Conservation (phyloP, 2,329 filamentous ascomycete genomes). For the Macrophomina phaseolina region DNA sequence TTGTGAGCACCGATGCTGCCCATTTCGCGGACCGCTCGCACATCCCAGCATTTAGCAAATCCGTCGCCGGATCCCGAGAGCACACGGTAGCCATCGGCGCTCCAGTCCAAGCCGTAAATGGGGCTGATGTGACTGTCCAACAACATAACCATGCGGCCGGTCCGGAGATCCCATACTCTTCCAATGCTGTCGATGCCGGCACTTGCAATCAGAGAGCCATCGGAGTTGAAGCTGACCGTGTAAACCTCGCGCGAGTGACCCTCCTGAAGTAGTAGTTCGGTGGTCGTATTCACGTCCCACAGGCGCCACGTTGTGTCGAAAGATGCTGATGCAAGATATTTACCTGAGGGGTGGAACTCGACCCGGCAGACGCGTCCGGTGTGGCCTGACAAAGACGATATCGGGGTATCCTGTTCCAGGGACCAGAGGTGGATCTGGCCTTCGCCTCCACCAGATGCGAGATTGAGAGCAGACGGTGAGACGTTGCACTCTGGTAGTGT, state of each 20-base stretch:
- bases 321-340: conserved; percentile 88
- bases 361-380: conserved; percentile 86
- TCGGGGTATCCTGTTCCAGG: conserved; percentile 80
- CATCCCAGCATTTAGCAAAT: conserved; percentile 97
- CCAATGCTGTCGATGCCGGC: conserved; percentile 95
- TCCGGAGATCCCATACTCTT: conserved; percentile 91
- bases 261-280: conserved; percentile 86
- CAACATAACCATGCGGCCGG: conserved; percentile 93
- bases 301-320: conserved; percentile 97
- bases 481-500: conserved; percentile 74
- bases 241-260: conserved; percentile 95
- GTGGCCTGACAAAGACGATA: conserved; percentile 83
- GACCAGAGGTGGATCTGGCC: conserved; percentile 91
- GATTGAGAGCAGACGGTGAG: conserved; percentile 75
- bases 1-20: conserved; percentile 90
- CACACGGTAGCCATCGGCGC: conserved; percentile 86
- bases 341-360: conserved; percentile 91
- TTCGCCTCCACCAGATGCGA: conserved; percentile 90
- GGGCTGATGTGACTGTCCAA: conserved; percentile 92
- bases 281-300: conserved; percentile 88
- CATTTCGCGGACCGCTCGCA: conserved; percentile 82
- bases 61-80: conserved; percentile 92
- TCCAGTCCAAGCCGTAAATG: conserved; percentile 93
- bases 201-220: conserved; percentile 88
- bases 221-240: conserved; percentile 84